Conservation (phyloP, 495 filamentous ascomycete species). For the Bombardia bombarda region DNA sequence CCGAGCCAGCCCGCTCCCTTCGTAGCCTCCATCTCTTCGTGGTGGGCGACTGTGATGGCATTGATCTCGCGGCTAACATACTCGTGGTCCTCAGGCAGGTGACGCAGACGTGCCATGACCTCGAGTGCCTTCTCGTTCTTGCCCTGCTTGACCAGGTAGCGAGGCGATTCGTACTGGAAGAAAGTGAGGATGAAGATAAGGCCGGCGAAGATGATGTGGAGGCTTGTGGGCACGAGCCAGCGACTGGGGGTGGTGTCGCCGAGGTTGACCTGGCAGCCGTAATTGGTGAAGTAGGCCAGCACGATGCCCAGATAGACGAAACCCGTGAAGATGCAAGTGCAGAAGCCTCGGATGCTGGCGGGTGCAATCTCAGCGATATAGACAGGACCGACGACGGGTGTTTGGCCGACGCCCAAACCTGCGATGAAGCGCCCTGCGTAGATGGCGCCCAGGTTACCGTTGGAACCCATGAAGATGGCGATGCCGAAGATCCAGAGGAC, state of each 20-base stretch:
- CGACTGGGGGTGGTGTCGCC: constrained; percentile 48
- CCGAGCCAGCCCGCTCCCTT: constrained; percentile 46
- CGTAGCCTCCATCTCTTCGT: constrained; percentile 50
- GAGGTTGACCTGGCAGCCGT: constrained; percentile 51
- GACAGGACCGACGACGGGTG: constrained; percentile 53
- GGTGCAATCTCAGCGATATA: constrained; percentile 59
- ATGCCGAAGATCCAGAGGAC: constrained; percentile 60
- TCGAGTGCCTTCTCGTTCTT: constrained; percentile 35
- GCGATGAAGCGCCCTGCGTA: constrained; percentile 62
- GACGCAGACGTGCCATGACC: constrained; percentile 42
- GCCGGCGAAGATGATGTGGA: constrained; percentile 67
- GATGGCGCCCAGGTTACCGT: constrained; percentile 52
- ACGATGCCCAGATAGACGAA: constrained; percentile 57
- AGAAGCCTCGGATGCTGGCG: constrained; percentile 55
- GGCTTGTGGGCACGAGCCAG: constrained; percentile 57
- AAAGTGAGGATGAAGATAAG: constrained; percentile 58
- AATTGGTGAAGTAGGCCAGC: constrained; percentile 50
- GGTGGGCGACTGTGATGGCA: constrained; percentile 39
- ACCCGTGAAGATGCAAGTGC: constrained; percentile 60
- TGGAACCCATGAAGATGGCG: constrained; percentile 57
- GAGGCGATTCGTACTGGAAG: constrained; percentile 54
- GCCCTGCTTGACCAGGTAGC: constrained; percentile 47
- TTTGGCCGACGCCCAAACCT: constrained; percentile 60
- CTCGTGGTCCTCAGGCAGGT: constrained; percentile 38
- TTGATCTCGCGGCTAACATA: constrained; percentile 43